Evolutionary conservation across 345 rosid species (phyloP).

Genomic region (Durio zibethinus): DNA sequence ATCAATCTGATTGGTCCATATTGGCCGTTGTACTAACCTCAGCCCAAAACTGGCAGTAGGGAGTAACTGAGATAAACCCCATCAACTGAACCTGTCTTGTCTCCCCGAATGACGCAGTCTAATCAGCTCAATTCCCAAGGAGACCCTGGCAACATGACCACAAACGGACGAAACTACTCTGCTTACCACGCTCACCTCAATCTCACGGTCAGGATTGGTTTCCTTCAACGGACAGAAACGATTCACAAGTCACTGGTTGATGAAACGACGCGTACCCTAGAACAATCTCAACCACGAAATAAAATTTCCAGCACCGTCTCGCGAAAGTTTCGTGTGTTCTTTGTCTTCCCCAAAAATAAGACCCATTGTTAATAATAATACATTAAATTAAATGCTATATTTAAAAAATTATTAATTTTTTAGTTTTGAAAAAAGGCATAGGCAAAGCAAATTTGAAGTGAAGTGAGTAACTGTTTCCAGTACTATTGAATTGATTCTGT

Average conservation of each 20-base stretch:
- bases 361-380: neutral
- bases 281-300: constrained; percentile 11
- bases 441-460: neutral
- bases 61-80: neutral
- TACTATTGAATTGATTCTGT: neutral
- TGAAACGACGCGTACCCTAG: constrained; percentile 18
- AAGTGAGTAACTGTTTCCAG: neutral
- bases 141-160: constrained; percentile 3
- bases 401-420: too few relatives aligned
- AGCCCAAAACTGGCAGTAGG: neutral
- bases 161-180: constrained; percentile 5
- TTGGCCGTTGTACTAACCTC: constrained; percentile 13
- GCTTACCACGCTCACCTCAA: neutral
- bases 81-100: constrained; percentile 21
- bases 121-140: constrained; percentile 26
- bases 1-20: constrained; percentile 9
- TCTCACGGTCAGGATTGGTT: constrained; percentile 26
- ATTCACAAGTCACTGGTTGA: constrained; percentile 1
- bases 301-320: constrained; percentile 17
- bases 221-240: constrained; percentile 20
- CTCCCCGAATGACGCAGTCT: constrained; percentile 35
- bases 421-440: neutral
- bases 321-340: constrained; percentile 14
- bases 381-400: too few relatives aligned
- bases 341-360: neutral